Base-by-base conservation (phyloP, 1,284 basidiomycete species). In the Naganishia sp. region DNA sequence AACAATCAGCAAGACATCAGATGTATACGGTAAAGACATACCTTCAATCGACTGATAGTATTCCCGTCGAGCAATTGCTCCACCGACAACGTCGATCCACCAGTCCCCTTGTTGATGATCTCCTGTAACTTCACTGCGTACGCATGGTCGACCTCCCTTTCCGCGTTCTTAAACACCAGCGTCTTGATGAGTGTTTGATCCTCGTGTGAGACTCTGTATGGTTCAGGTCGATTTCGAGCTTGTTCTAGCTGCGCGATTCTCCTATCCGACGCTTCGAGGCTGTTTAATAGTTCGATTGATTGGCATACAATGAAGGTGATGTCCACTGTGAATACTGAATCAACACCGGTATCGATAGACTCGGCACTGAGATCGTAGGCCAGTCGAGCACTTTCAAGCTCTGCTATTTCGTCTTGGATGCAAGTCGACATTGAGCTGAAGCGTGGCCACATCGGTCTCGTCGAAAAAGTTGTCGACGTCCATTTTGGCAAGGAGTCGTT, bases 201-300 rank as follows among this genome's bases (percentile, higher is more conserved):
- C 21, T 60, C 46, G 3, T 60, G 11, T 10, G 57, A 60, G 2
- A 60, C 57, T 31, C 57, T 60, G 35, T 60, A 60, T 21, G 57
- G 57, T 45, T 60, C 46, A 23, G 57, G 57, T 25, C 46, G 28
- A n/a, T 18, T 41, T 42, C 45, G 17, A 17, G 57, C 57, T 35
- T 60, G 57, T 28, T 60, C 57, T 4, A 60, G 32, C 15, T 60
- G 57, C 4, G 57, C 57, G 21, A 60, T 60, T 35, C 57, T 49
- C 57, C 57, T 60, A 50, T 60, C 57, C 45, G 50, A n/a, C 21
- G 57, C 57, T 31, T 47, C 57, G 18, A 60, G 45, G 18, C 46
- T 60, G 21, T 60, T 60, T n/a, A 35, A 21, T 17, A 60, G 15
- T 10, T 60, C 57, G 10, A 21, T 23, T 32, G 41, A 39, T 28